Conservation (phyloP, 1,284 basidiomycete genomes). For the Kwoniella shivajii region DNA sequence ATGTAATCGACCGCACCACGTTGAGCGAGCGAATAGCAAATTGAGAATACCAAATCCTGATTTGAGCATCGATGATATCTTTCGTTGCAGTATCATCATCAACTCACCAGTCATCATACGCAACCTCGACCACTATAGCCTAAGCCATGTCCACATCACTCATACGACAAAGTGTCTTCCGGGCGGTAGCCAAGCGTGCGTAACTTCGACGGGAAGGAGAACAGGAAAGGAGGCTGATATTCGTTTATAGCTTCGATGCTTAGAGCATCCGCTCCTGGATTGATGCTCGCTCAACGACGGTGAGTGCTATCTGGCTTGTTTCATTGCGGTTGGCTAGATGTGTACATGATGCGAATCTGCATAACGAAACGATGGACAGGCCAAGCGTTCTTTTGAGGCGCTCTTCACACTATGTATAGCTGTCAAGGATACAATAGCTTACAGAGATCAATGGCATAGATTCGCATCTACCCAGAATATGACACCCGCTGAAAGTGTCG, state of each 20-base stretch:
- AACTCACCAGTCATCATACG: constrained; percentile 6
- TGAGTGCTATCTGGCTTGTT: constrained; percentile 8
- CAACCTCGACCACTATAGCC: too few relatives aligned
- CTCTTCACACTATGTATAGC: too few relatives aligned
- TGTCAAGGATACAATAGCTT: too few relatives aligned
- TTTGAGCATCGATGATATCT: not conserved
- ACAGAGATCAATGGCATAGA: too few relatives aligned
- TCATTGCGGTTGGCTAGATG: not conserved
- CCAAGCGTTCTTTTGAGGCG: too few relatives aligned
- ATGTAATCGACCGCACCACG: not conserved
- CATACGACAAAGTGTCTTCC: constrained; percentile 13
- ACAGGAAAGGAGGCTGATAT: constrained; percentile 7
- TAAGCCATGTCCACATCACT: constrained; percentile 15
- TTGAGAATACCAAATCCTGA: not conserved
- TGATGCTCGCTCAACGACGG: constrained; percentile 30
- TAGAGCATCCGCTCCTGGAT: constrained; percentile 23
- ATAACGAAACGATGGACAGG: too few relatives aligned
- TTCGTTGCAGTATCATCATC: not conserved
- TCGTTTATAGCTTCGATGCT: constrained; percentile 23
- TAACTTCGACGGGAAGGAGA: too few relatives aligned
- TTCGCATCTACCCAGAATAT: constrained; percentile 39
- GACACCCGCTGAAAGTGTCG: constrained; percentile 38
- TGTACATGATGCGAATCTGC: not conserved
- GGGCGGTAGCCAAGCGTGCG: constrained; percentile 15
- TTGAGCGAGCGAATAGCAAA: constrained; percentile 7